These are phyloP conservation scores for Hexamita inflata DNA, from an alignment of 208 protist species.

Conservation along the genomic window DNA sequence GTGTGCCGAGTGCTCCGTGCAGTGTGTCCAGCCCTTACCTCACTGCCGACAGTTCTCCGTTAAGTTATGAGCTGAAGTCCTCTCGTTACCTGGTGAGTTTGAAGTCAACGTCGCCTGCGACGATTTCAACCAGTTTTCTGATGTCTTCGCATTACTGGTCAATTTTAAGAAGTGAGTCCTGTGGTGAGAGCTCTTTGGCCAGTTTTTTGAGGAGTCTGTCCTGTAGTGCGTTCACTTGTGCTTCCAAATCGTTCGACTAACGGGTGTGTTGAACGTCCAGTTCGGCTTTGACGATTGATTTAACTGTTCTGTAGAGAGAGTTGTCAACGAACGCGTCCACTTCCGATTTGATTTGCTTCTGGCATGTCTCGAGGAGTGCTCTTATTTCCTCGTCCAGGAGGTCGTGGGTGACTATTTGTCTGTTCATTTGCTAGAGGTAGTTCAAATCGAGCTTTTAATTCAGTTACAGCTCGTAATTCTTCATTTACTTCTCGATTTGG, in stretches of 20 bases:
- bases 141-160: neutral
- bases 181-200: neutral
- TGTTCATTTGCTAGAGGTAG: neutral
- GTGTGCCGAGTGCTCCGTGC: neutral
- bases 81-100: neutral
- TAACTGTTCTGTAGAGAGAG: neutral
- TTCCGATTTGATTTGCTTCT: neutral
- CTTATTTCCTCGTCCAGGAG: neutral
- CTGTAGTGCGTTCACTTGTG: neutral
- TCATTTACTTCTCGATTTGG: neutral
- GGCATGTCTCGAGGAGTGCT: neutral
- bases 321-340: neutral
- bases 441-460: neutral
- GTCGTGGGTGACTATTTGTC: neutral
- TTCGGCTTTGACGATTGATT: neutral
- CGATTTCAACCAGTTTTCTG: neutral
- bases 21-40: neutral
- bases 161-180: neutral
- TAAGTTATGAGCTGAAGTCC: neutral
- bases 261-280: neutral
- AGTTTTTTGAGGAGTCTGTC: neutral
- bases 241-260: neutral
- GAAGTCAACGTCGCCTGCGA: neutral
- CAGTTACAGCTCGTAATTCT: neutral
- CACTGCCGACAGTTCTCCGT: neutral